Evolutionary conservation across 768 basidiomycete genomes (phyloP).

Genomic region (Leccinum arenicola): DNA sequence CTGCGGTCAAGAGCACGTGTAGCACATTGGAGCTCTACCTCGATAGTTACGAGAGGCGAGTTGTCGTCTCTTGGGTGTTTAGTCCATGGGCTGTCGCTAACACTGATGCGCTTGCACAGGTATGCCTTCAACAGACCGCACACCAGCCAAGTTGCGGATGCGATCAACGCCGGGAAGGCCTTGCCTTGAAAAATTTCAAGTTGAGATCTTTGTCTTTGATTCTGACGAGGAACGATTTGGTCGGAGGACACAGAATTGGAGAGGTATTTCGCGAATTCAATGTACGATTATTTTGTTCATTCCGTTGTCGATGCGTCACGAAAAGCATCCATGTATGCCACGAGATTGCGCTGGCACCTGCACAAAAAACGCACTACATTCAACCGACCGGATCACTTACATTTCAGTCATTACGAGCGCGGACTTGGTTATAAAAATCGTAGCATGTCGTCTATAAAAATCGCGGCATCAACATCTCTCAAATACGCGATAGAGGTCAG

Average conservation of each 20-base stretch:
- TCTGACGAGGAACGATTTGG: not conserved
- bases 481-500: constrained; percentile 92
- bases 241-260: not conserved
- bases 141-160: constrained; percentile 72
- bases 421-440: not conserved
- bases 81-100: not conserved
- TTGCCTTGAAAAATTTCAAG: constrained; percentile 47
- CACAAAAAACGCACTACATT: not conserved
- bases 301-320: not conserved
- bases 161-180: constrained; percentile 63
- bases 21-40: constrained; percentile 65
- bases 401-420: not conserved
- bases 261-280: not conserved
- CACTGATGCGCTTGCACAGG: constrained; percentile 32
- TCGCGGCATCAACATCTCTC: constrained; percentile 70
- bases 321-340: not conserved
- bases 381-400: not conserved
- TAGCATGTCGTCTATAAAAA: not conserved
- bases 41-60: constrained; percentile 69
- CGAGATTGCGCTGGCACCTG: not conserved
- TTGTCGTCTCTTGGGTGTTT: not conserved
- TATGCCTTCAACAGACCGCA: constrained; percentile 78
- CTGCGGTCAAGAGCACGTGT: constrained; percentile 63
- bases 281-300: not conserved
- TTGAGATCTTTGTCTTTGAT: not conserved